A percentile compares a stretch with the other conserved stretches of the same genome.
Evolutionary conservation across 2,329 filamentous ascomycete species (phyloP).

Genomic region (Hypoxylon sp.): DNA sequence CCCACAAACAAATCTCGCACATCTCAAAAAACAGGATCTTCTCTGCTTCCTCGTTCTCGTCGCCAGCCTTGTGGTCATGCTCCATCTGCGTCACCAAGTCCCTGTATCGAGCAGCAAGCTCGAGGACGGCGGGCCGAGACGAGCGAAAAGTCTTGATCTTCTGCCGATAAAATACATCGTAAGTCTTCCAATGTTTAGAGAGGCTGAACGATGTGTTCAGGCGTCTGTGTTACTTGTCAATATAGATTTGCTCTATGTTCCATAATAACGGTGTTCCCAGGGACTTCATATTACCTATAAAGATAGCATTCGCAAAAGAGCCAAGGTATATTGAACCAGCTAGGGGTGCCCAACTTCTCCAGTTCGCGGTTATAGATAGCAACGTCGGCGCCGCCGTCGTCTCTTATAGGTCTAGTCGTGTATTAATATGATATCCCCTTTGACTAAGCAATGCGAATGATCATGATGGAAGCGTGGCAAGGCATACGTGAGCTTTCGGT

Average conservation of each 20-base stretch:
- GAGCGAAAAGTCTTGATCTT: constrained; percentile 95
- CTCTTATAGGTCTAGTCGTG: constrained; percentile 73
- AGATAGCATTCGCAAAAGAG: constrained; percentile 95
- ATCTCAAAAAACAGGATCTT: constrained; percentile 89
- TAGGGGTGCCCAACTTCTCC: constrained; percentile 77
- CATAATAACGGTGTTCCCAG: constrained; percentile 3
- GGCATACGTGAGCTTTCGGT: constrained; percentile 80
- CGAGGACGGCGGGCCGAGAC: constrained; percentile 86
- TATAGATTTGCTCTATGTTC: not conserved
- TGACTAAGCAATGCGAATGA: not conserved
- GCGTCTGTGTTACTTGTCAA: constrained; percentile 65
- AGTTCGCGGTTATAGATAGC: constrained; percentile 89
- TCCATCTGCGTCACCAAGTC: constrained; percentile 78
- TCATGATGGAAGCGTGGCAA: not conserved
- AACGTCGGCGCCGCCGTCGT: constrained; percentile 84
- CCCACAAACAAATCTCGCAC: constrained; percentile 97
- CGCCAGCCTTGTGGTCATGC: constrained; percentile 65
- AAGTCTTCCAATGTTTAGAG: constrained; percentile 86
- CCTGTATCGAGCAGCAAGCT: constrained; percentile 84
- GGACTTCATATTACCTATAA: constrained; percentile 71
- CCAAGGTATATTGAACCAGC: constrained; percentile 91
- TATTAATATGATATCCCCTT: not conserved
- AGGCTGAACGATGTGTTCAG: constrained; percentile 83
- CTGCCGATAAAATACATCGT: constrained; percentile 91
- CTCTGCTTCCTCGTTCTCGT: constrained; percentile 74